Evolutionary conservation across 805 yeast species (phyloP).

Genomic region (Saturnispora zaruensis): DNA sequence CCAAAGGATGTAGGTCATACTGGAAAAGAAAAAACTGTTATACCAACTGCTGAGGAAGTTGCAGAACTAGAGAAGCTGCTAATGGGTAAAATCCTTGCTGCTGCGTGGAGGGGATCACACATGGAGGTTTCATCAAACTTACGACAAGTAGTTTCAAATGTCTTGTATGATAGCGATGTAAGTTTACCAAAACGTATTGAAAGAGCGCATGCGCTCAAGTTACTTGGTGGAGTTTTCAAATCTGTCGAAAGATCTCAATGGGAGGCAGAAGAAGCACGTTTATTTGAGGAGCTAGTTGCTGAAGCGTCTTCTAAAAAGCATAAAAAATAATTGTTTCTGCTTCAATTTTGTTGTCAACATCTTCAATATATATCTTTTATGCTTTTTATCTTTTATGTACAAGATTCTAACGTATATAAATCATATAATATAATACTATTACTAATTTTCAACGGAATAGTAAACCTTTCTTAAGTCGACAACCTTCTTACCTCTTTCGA

Average conservation of each 20-base stretch:
- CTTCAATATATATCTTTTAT: background rate
- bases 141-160: constrained; percentile 73
- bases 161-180: constrained; percentile 61
- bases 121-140: constrained; percentile 76
- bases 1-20: constrained; percentile 19
- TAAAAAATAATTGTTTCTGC: constrained; percentile 43
- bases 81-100: constrained; percentile 83
- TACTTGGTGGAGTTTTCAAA: constrained; percentile 63
- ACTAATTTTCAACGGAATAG: constrained; percentile 34
- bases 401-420: background rate
- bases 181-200: constrained; percentile 51
- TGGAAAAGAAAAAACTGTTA: constrained; percentile 20
- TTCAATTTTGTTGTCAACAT: no score
- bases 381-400: background rate
- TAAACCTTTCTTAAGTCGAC: constrained; percentile 88
- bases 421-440: background rate
- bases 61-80: constrained; percentile 75
- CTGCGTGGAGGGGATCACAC: constrained; percentile 92
- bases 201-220: constrained; percentile 72
- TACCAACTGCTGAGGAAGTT: constrained; percentile 45
- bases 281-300: constrained; percentile 87
- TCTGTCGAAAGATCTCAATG: constrained; percentile 66
- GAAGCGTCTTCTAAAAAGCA: constrained; percentile 64
- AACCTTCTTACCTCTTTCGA: constrained; percentile 88
- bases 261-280: constrained; percentile 86